A percentile compares a stretch with the other conserved stretches of the same genome.
phyloP scores from a whole-genome alignment of 805 yeast genomes.

The Candida corydali region DNA sequence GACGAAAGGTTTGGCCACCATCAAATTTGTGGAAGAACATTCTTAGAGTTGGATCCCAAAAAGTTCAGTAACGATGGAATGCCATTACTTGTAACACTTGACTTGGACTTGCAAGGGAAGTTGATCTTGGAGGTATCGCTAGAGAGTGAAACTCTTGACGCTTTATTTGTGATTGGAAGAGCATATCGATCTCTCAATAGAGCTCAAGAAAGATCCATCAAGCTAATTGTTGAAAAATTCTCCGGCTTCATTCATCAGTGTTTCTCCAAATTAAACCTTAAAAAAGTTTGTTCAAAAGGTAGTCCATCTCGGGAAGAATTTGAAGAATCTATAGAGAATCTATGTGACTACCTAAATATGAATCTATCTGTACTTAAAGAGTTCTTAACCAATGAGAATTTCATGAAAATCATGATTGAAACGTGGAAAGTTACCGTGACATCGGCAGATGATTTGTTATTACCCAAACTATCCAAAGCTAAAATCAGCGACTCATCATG shows the following conservation, averaged over 20 bases:
- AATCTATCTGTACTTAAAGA: conserved; percentile 63
- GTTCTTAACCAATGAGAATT: conserved; percentile 49
- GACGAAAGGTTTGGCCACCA: conserved; percentile 55
- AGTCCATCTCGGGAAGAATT: conserved; percentile 44
- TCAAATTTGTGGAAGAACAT: conserved; percentile 62
- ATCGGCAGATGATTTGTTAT: conserved; percentile 63
- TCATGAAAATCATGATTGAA: conserved; percentile 64
- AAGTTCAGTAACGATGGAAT: conserved; percentile 64
- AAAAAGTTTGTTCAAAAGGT: conserved; percentile 46
- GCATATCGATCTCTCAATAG: conserved; percentile 63
- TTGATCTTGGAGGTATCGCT: conserved; percentile 63
- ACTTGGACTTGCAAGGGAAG: conserved; percentile 66
- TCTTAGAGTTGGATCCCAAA: conserved; percentile 57
- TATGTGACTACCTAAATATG: conserved; percentile 69
- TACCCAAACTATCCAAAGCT: conserved; percentile 65
- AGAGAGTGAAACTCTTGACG: conserved; percentile 78
- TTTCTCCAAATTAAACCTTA: conserved; percentile 55
- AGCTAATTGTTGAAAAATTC: conserved; percentile 70
- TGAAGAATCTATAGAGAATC: conserved; percentile 65
- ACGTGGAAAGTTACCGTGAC: conserved; percentile 75
- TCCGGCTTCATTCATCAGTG: conserved; percentile 56
- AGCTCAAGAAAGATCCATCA: conserved; percentile 62
- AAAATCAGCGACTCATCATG: conserved; percentile 16
- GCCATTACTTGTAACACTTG: conserved; percentile 55
- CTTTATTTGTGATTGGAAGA: conserved; percentile 75